Percentiles rank a stretch among this genome's conserved stretches.
These are phyloP conservation scores for Arachnomyces sp. DNA, from an alignment of 2,329 filamentous ascomycete genomes.

Conservation along the genomic window DNA sequence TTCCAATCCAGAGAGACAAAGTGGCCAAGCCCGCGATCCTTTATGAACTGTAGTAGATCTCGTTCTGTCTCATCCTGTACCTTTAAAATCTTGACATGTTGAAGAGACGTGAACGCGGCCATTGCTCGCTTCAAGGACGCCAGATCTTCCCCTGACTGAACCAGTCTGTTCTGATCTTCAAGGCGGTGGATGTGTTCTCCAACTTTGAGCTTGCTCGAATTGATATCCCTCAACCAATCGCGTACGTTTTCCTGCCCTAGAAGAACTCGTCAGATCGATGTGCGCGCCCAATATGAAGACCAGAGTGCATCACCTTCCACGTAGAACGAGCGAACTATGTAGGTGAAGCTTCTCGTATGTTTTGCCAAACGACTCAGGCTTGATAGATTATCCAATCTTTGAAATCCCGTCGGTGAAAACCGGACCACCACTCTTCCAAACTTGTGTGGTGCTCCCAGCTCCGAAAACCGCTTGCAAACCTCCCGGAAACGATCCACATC, in stretches of 20 bases:
- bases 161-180: conserved; percentile 38
- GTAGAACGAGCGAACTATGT: conserved; percentile 50
- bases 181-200: conserved; percentile 23
- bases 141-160: conserved; percentile 45
- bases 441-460: conserved; percentile 42
- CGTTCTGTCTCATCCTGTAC: conserved; percentile 54
- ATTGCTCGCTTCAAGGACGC: conserved; percentile 48
- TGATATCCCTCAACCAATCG: conserved; percentile 11
- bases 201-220: conserved; percentile 13
- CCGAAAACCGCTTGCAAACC: conserved; percentile 41
- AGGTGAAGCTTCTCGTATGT: conserved; percentile 48
- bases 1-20: conserved; percentile 53
- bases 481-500: conserved; percentile 32
- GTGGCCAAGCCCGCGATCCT: conserved; percentile 36
- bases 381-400: conserved; percentile 43
- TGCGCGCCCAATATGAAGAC: neutral
- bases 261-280: neutral
- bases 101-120: conserved; percentile 51
- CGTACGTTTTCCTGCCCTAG: conserved; percentile 13
- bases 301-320: conserved; percentile 33
- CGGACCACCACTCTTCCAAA: conserved; percentile 46
- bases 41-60: conserved; percentile 46
- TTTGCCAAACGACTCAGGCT: conserved; percentile 39
- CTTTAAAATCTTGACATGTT: conserved; percentile 58
- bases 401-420: conserved; percentile 41